A percentile compares a stretch with the other conserved stretches of the same genome.
Evolutionary conservation across 495 filamentous ascomycete species (phyloP).

Genomic region (Staphylotrichum longicolle): DNA sequence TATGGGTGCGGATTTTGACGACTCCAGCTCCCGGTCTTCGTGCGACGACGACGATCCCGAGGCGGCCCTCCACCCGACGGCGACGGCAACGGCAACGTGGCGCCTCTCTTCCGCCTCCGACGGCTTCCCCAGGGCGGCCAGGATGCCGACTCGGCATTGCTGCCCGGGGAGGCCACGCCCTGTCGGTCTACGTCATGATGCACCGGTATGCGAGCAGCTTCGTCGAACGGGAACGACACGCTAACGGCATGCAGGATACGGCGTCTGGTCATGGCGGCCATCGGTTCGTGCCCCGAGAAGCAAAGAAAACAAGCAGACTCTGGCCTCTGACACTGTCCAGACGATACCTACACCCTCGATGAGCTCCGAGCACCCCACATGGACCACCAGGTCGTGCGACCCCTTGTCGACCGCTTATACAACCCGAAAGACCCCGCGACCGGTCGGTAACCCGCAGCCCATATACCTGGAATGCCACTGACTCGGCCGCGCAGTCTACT

Average conservation of each 20-base stretch:
- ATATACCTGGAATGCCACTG: background rate
- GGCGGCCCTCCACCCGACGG: slow-evolving; percentile 21
- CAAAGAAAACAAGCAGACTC: background rate
- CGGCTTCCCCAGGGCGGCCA: slow-evolving; percentile 17
- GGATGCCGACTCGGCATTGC: slow-evolving; percentile 14
- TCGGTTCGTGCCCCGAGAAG: slow-evolving; percentile 21
- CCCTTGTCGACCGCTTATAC: slow-evolving; percentile 60
- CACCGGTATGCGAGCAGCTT: slow-evolving; percentile 36
- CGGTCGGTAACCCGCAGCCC: slow-evolving; percentile 33
- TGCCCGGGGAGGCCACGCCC: slow-evolving; percentile 15
- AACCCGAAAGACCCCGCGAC: slow-evolving; percentile 56
- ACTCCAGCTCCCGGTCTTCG: slow-evolving; percentile 15
- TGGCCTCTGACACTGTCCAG: slow-evolving; percentile 27
- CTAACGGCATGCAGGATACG: slow-evolving; percentile 35
- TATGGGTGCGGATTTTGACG: slow-evolving; percentile 11
- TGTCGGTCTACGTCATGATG: slow-evolving; percentile 49
- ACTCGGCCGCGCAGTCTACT: slow-evolving; percentile 48
- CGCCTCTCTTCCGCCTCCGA: slow-evolving; percentile 23
- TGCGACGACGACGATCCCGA: slow-evolving; percentile 26
- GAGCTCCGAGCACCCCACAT: slow-evolving; percentile 58
- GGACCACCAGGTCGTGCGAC: slow-evolving; percentile 56
- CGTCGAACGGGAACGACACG: slow-evolving; percentile 25
- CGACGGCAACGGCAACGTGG: slow-evolving; percentile 22
- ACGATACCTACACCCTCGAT: slow-evolving; percentile 61
- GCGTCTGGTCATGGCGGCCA: slow-evolving; percentile 30